Evolutionary conservation across 768 basidiomycete species (phyloP).

Genomic region (Suillus subaureus): DNA sequence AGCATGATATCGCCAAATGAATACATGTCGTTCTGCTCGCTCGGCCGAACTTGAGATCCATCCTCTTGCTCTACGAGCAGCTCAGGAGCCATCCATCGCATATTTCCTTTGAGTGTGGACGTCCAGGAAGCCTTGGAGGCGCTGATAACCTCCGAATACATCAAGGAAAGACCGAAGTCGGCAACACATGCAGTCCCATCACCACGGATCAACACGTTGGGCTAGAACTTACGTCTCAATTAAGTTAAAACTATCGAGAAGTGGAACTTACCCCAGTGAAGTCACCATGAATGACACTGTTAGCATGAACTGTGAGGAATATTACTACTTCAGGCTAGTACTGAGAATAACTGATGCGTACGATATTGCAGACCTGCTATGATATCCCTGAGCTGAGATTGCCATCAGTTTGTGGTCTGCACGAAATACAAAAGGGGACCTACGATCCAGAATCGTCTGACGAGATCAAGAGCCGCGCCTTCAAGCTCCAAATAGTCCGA

Average conservation of each 20-base stretch:
- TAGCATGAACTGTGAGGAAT: slow-evolving; percentile 1
- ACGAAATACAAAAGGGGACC: slow-evolving; percentile 2
- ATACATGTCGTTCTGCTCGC: slow-evolving; percentile 43
- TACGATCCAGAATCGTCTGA: slow-evolving; percentile 19
- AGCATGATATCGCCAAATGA: slow-evolving; percentile 39
- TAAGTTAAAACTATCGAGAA: neutral
- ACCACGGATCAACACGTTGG: slow-evolving; percentile 37
- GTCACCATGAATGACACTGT: slow-evolving; percentile 10
- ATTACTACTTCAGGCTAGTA: no score
- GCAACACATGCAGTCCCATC: slow-evolving; percentile 43
- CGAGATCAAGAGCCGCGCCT: slow-evolving; percentile 9
- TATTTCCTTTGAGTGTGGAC: slow-evolving; percentile 28
- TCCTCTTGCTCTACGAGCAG: slow-evolving; percentile 21
- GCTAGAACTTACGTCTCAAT: slow-evolving; percentile 21
- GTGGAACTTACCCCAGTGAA: slow-evolving; percentile 8
- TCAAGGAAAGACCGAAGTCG: slow-evolving; percentile 38
- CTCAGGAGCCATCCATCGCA: no score
- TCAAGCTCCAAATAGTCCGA: slow-evolving; percentile 23
- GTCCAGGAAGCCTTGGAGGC: slow-evolving; percentile 10
- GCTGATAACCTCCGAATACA: slow-evolving; percentile 35
- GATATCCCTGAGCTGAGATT: neutral
- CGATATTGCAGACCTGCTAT: neutral
- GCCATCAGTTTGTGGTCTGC: neutral
- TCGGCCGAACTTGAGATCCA: slow-evolving; percentile 9
- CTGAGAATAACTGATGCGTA: no score